Conservation (phyloP, 1,284 basidiomycete genomes). For the Pterula multifida region DNA sequence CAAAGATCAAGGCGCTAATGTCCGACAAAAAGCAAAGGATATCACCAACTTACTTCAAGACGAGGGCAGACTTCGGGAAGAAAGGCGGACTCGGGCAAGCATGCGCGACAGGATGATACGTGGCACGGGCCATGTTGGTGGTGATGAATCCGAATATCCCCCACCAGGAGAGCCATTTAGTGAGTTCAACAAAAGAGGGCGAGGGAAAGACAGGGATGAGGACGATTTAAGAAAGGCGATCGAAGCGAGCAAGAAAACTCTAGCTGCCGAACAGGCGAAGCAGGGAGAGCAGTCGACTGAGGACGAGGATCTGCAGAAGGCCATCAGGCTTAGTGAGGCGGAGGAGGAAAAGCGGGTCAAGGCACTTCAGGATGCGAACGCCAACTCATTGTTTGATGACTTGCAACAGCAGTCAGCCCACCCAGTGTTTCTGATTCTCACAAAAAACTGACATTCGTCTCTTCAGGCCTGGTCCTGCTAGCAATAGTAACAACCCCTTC, state of each 20-base stretch:
- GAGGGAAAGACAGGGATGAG: constrained; percentile 50
- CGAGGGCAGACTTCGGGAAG: constrained; percentile 75
- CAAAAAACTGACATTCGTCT: too few species aligned
- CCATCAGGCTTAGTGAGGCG: constrained; percentile 77
- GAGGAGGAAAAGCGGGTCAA: constrained; percentile 68
- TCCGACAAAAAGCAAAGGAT: constrained; percentile 98
- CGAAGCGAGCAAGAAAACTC: constrained; percentile 74
- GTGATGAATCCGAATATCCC: constrained; percentile 26
- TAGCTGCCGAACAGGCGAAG: constrained; percentile 58
- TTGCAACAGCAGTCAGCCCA: constrained; percentile 51
- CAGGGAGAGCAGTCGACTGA: constrained; percentile 30
- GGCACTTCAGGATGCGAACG: constrained; percentile 67
- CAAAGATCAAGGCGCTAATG: constrained; percentile 97
- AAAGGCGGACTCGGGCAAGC: constrained; percentile 72
- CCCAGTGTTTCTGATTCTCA: background rate
- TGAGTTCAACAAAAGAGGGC: constrained; percentile 21
- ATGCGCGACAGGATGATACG: constrained; percentile 94
- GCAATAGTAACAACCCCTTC: constrained; percentile 45
- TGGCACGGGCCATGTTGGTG: constrained; percentile 32
- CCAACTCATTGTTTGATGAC: constrained; percentile 78
- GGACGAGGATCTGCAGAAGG: constrained; percentile 72
- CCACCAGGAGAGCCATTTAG: background rate
- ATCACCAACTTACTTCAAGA: constrained; percentile 95
- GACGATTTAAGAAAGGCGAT: constrained; percentile 76
- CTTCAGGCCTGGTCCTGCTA: constrained; percentile 16